A percentile compares a stretch with the other conserved stretches of the same genome.
Conservation (phyloP, 768 basidiomycete species). For the Auriscalpium microsporum region DNA sequence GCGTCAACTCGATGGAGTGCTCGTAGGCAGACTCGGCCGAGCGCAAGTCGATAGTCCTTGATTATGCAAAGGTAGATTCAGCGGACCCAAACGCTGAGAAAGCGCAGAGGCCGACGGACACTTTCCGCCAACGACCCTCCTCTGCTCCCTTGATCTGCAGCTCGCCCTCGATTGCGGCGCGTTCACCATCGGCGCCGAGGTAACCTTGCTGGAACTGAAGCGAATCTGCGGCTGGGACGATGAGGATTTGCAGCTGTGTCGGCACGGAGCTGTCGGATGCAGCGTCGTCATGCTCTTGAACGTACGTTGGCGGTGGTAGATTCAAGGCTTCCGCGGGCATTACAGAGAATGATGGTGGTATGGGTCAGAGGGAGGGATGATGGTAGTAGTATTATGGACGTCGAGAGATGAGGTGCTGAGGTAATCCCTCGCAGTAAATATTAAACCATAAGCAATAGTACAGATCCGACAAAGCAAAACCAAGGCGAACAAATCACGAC, state of each 20-base stretch:
- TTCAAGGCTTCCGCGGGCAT: conserved; percentile 2
- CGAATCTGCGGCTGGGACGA: conserved; percentile 61
- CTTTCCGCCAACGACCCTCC: conserved; percentile 50
- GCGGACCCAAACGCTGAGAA: conserved; percentile 3
- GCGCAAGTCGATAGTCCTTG: conserved; percentile 56
- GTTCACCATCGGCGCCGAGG: conserved; percentile 76
- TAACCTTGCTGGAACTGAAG: conserved; percentile 81
- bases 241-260: conserved; percentile 54
- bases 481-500: background rate
- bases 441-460: background rate
- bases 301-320: conserved; percentile 11
- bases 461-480: background rate
- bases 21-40: conserved; percentile 57
- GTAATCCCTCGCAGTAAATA: conserved; percentile 8
- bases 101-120: conserved; percentile 44
- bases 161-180: conserved; percentile 80
- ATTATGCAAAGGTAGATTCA: conserved; percentile 9
- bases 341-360: background rate
- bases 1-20: conserved; percentile 58
- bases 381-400: background rate
- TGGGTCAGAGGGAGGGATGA: background rate
- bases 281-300: conserved; percentile 1
- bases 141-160: conserved; percentile 72
- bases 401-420: background rate
- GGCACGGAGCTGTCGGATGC: background rate